Base-by-base conservation (phyloP, 495 filamentous ascomycete genomes). In the Tuber umbilicatum region DNA sequence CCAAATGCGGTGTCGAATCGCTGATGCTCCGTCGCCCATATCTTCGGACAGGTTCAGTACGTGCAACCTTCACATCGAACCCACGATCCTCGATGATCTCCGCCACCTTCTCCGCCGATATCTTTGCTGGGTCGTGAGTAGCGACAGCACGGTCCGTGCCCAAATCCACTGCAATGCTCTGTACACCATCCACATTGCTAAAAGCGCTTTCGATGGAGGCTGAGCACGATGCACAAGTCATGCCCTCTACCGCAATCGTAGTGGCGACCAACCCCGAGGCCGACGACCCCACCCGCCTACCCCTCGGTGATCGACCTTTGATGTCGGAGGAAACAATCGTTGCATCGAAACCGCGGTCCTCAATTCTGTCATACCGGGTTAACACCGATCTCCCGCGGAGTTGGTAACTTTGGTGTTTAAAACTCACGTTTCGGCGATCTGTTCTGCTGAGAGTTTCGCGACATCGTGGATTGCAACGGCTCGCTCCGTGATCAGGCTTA, bases 171-270 rank as follows among this genome's bases (percentile, higher is more conserved):
- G 94, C 94, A 85, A 98, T 97, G 82, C 93, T 91, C 60, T 90
- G 86, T 27, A 99, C 83, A 1, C 94, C 96, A 5, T 91, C 85
- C 19, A 94, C 85, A 75, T 89, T 89, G 73, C 89, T 88, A 80
- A 98, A 96, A 7, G 91, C 93, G 71, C 89, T 88, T 83, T 97
- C 91, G 27, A 98, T 89, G 55, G 94, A 94, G 14, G 92, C 91
- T 2, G 95, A 97, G 82, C 95, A 99, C 39, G 94, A 93, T 27
- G 94, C 94, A 80, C 94, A 99, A 5, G 94, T 98, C 95, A 99
- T 98, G 42, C 95, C 95, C 78, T 91, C 91, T 27, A 99, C 88
- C 7, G 90, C 89, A 23, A 99, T 87, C 3, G 93, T 97, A 0
- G 94, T 97, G 7, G 90, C 89, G 73, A 75, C 81, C 77, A 73